A percentile compares a stretch with the other conserved stretches of the same genome.
Evolutionary conservation across 2,329 filamentous ascomycete species (phyloP).

Genomic region (Curvularia verruculosa): DNA sequence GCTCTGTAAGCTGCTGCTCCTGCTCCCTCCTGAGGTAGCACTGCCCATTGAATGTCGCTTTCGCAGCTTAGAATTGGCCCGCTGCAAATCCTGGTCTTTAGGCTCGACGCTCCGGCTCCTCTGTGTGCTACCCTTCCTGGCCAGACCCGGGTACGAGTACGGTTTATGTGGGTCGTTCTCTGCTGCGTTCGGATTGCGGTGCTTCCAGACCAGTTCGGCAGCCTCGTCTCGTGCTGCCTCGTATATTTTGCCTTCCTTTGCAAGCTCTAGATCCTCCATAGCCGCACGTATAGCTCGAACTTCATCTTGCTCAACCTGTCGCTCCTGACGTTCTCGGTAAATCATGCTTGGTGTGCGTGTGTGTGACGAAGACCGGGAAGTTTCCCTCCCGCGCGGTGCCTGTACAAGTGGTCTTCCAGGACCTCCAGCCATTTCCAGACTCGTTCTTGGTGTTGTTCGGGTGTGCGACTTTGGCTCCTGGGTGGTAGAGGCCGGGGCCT

Average conservation of each 20-base stretch:
- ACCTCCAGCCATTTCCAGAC: slow-evolving; percentile 35
- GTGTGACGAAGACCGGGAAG: slow-evolving; percentile 45
- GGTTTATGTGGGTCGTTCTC: slow-evolving; percentile 60
- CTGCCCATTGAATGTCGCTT: slow-evolving; percentile 49
- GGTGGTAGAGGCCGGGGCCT: slow-evolving; percentile 25
- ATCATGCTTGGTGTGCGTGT: slow-evolving; percentile 63
- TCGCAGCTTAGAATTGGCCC: slow-evolving; percentile 40
- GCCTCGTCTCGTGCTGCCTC: slow-evolving; percentile 76
- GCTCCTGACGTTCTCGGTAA: slow-evolving; percentile 74
- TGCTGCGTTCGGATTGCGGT: slow-evolving; percentile 71
- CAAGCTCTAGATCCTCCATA: slow-evolving; percentile 74
- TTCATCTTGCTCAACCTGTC: slow-evolving; percentile 84
- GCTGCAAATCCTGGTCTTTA: slow-evolving; percentile 40
- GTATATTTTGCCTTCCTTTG: slow-evolving; percentile 69
- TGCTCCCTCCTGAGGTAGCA: slow-evolving; percentile 36
- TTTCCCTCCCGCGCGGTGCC: slow-evolving; percentile 51
- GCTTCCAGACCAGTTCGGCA: slow-evolving; percentile 78
- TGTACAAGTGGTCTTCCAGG: slow-evolving; percentile 44
- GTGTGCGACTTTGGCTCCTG: slow-evolving; percentile 37
- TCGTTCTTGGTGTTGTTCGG: slow-evolving; percentile 39
- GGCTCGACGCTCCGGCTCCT: slow-evolving; percentile 54
- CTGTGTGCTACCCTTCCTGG: slow-evolving; percentile 74
- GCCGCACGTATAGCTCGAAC: slow-evolving; percentile 71
- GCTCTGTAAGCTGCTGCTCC: slow-evolving; percentile 49
- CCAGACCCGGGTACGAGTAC: slow-evolving; percentile 62